A percentile compares a stretch with the other conserved stretches of the same genome.
Evolutionary conservation across 2,329 filamentous ascomycete species (phyloP).

Genomic region (Penicillium hordei): DNA sequence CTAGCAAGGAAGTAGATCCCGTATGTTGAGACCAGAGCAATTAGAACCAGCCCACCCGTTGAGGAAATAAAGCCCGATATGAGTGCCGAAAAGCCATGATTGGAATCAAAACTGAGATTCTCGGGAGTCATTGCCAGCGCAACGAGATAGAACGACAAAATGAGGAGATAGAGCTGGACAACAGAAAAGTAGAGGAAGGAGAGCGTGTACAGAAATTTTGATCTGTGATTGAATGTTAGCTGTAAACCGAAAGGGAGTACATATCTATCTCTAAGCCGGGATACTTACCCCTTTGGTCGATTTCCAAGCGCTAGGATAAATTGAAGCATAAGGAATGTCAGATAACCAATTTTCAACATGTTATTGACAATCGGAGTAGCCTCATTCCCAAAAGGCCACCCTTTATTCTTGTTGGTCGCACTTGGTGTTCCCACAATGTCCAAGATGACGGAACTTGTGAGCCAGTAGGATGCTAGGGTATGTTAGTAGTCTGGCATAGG

Average conservation of each 20-base stretch:
- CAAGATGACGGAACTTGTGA: conserved; percentile 96
- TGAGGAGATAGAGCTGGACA: conserved; percentile 59
- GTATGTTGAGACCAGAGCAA: conserved; percentile 87
- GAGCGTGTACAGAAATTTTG: conserved; percentile 81
- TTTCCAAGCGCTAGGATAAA: conserved; percentile 95
- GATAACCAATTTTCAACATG: conserved; percentile 81
- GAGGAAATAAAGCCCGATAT: conserved; percentile 76
- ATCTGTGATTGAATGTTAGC: conserved; percentile 40
- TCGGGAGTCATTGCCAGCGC: conserved; percentile 63
- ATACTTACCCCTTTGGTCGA: conserved; percentile 70
- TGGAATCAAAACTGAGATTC: conserved; percentile 72
- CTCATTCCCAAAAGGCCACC: conserved; percentile 84
- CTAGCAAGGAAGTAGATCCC: conserved; percentile 92
- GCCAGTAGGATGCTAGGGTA: conserved; percentile 76
- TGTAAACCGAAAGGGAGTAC: too few species aligned
- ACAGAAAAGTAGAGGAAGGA: conserved; percentile 83
- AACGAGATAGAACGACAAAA: conserved; percentile 66
- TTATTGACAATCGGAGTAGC: conserved; percentile 87
- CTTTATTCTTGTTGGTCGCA: conserved; percentile 53
- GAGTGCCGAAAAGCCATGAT: conserved; percentile 61
- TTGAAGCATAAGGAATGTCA: conserved; percentile 84
- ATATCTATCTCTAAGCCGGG: neutral
- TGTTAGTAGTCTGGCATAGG: conserved; percentile 40
- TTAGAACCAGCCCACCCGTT: conserved; percentile 77
- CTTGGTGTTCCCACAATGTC: conserved; percentile 78